A percentile compares a stretch with the other conserved stretches of the same genome.
Conservation (phyloP, 1,284 basidiomycete species). For the Vanrija sp. region DNA sequence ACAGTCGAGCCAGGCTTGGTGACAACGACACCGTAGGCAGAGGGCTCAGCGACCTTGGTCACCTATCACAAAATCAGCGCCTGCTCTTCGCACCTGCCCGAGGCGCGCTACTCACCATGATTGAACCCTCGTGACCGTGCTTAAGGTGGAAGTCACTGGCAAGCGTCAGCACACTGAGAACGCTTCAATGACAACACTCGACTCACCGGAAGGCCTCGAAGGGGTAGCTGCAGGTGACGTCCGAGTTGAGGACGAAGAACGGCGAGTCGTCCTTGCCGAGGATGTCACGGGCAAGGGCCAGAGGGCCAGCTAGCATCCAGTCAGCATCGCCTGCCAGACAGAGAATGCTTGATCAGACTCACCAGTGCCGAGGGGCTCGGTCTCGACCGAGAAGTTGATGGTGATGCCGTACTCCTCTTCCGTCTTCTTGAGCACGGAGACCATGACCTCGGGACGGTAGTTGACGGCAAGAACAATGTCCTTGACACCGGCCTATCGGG, state of each 20-base stretch:
- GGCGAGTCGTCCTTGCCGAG: constrained; percentile 56
- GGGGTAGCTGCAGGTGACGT: constrained; percentile 56
- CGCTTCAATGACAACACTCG: neutral
- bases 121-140: constrained; percentile 55
- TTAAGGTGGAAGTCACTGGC: constrained; percentile 54
- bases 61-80: constrained; percentile 23
- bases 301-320: constrained; percentile 51
- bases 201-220: constrained; percentile 53
- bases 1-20: constrained; percentile 51
- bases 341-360: constrained; percentile 12
- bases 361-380: constrained; percentile 56
- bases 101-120: constrained; percentile 53
- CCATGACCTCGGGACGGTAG: constrained; percentile 56
- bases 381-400: constrained; percentile 56
- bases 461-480: constrained; percentile 57
- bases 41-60: constrained; percentile 56
- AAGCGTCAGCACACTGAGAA: neutral
- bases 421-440: constrained; percentile 54
- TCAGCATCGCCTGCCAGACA: neutral
- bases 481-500: constrained; percentile 53
- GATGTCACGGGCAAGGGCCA: constrained; percentile 54
- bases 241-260: constrained; percentile 58
- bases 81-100: constrained; percentile 50
- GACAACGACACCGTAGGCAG: constrained; percentile 56
- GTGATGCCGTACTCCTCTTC: constrained; percentile 56